Evolutionary conservation across 1,284 basidiomycete species (phyloP).

Genomic region (Phylloporus gajari): DNA sequence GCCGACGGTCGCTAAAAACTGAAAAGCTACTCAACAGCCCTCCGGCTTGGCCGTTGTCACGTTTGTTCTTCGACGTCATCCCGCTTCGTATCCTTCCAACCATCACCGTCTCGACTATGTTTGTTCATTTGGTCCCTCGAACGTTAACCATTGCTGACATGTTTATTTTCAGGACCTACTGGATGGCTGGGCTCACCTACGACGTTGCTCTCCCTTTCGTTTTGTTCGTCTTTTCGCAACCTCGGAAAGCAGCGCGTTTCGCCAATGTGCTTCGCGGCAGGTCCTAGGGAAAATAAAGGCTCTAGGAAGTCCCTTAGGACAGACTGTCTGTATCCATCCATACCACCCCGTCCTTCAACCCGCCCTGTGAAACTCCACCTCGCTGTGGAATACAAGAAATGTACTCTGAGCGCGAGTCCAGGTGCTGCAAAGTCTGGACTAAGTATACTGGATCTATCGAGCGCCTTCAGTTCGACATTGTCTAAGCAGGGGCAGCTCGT

Average conservation of each 20-base stretch:
- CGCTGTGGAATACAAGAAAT: constrained; percentile 95
- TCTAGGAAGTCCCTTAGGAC: constrained; percentile 76
- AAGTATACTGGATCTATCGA: constrained; percentile 94
- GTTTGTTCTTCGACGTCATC: constrained; percentile 85
- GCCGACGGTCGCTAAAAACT: constrained; percentile 9
- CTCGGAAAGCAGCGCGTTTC: constrained; percentile 85
- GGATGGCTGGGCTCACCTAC: constrained; percentile 88
- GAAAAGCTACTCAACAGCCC: constrained; percentile 59
- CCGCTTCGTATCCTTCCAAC: constrained; percentile 87
- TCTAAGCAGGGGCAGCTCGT: too few relatives aligned
- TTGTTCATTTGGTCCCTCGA: constrained; percentile 37
- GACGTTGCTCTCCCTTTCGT: constrained; percentile 82
- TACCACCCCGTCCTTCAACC: constrained; percentile 79
- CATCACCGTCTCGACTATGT: constrained; percentile 84
- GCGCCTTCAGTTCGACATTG: constrained; percentile 93
- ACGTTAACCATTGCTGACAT: constrained; percentile 24
- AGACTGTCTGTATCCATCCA: constrained; percentile 66
- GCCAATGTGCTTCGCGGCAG: too few relatives aligned
- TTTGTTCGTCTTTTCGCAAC: constrained; percentile 87
- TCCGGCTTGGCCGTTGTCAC: constrained; percentile 86
- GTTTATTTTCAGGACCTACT: constrained; percentile 71
- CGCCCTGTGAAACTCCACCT: constrained; percentile 85
- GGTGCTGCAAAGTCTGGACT: constrained; percentile 94
- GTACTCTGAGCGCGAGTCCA: constrained; percentile 88
- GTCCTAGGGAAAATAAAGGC: constrained; percentile 53